Base-by-base conservation (phyloP, 2,329 filamentous ascomycete genomes). In the Clonostachys byssicola region DNA sequence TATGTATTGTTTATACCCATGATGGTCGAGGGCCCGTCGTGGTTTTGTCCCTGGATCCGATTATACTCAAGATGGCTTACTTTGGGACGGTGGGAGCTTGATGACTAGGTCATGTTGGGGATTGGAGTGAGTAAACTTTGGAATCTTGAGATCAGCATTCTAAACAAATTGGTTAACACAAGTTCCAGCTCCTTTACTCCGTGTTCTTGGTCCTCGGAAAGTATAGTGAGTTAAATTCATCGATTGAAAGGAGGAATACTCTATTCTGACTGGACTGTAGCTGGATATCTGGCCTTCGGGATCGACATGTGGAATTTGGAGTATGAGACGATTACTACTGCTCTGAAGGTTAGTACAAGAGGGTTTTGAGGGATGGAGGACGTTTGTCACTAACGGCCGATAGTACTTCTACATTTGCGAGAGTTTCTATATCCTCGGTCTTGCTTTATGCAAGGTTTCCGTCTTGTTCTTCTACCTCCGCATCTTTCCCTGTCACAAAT, bases 401-500 rank as follows among this genome's bases (percentile, higher is more conserved):
- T n/a, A 64, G 62, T 41, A 61, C 14, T 51, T 63, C 33, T 65
- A 55, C 40, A 47, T 61, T n/a, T 54, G 52, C 16, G 58, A 65
- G 38, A 45, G 53, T 40, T 63, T 68, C 40, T 70, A 70, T 54
- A 63, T 71, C 42, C 45, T 66, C 5, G 62, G 60, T 47, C 58
- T 70, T 9, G 62, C 60, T 47, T 51, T 72, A 12, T 66, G 66
- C 16, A 72, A 71, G 49, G 52, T 71, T 2, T 63, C 66, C 12
- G 60, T 72, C 42, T 54, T 72, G 23, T 52, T 60, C n/a, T 62
- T 71, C 40, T 71, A 70, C 55, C 55, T 70, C 12, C 62, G 68
- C 45, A 59, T 67, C 46, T 66, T 70, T 17, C 56, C 67, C 12
- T 56, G 56, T 5, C 59, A 51, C 5, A 49, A 49, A 3, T 64